Conservation (phyloP, 176 grass and related monocot species). For the Cocos nucifera region DNA sequence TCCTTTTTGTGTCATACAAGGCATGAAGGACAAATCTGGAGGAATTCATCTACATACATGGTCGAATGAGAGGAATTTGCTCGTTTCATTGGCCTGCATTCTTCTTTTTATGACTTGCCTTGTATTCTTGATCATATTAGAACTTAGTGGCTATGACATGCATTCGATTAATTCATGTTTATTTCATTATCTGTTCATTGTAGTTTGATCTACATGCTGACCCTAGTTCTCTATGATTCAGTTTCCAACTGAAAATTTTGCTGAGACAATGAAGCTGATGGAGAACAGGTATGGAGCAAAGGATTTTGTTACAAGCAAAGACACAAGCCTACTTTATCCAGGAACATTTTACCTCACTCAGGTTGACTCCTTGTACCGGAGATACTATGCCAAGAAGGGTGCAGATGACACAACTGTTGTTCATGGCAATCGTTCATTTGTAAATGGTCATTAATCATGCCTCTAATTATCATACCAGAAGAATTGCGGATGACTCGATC, state of each 20-base stretch:
- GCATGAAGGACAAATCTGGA: no score
- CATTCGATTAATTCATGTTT: no score
- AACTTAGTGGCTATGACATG: no score
- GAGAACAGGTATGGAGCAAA: slow-evolving; percentile 63
- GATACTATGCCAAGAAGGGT: slow-evolving; percentile 50
- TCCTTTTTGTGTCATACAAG: no score
- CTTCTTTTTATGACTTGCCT: no score
- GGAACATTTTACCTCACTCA: slow-evolving; percentile 70
- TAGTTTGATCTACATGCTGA: not conserved
- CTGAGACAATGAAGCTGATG: slow-evolving; percentile 64
- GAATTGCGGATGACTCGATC: no score
- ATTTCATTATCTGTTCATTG: no score
- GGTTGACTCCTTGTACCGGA: slow-evolving; percentile 75
- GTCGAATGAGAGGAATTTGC: no score
- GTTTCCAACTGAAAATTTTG: slow-evolving; percentile 58
- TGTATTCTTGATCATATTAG: no score
- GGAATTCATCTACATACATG: no score
- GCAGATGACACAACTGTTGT: not conserved
- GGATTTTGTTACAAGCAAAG: slow-evolving; percentile 60
- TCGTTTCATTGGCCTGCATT: no score
- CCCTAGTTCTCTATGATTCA: slow-evolving; percentile 17
- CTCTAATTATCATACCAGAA: not conserved
- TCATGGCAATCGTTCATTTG: not conserved
- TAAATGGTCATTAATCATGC: slow-evolving; percentile 26
- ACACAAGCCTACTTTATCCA: slow-evolving; percentile 48